Conservation (phyloP, 140 eudicot species). For the Cichorium intybus region DNA sequence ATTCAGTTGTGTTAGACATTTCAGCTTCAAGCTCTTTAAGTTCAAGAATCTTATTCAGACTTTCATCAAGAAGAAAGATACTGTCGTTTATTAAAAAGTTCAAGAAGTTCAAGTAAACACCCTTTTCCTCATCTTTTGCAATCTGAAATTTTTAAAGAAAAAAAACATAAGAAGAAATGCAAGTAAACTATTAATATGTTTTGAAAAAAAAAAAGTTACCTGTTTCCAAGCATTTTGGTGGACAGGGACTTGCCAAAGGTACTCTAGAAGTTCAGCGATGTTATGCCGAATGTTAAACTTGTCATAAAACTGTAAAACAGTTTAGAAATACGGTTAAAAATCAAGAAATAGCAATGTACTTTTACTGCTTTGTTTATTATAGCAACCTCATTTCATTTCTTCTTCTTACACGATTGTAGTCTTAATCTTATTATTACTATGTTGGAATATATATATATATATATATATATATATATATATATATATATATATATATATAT, state of each 20-base stretch:
- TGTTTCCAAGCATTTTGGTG: constrained; percentile 97
- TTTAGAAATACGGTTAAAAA: neutral
- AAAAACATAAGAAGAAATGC: too few species aligned
- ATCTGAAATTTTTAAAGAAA: constrained; percentile 46
- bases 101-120: constrained; percentile 84
- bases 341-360: neutral
- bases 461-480: too few species aligned
- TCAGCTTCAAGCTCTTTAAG: constrained; percentile 95
- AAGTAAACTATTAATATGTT: too few species aligned
- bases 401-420: too few species aligned
- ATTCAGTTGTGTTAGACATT: constrained; percentile 91
- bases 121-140: constrained; percentile 99
- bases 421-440: too few species aligned
- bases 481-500: too few species aligned
- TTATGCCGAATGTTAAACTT: constrained; percentile 95
- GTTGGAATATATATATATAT: too few species aligned
- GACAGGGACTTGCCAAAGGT: constrained; percentile 96
- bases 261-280: constrained; percentile 93
- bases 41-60: constrained; percentile 96
- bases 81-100: constrained; percentile 93
- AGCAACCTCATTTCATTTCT: neutral
- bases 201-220: constrained; percentile 34
- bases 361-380: neutral
- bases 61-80: constrained; percentile 92
- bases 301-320: constrained; percentile 72